Conservation (phyloP, 1,139 yeast genomes). For the Yamadazyma diospyri region DNA sequence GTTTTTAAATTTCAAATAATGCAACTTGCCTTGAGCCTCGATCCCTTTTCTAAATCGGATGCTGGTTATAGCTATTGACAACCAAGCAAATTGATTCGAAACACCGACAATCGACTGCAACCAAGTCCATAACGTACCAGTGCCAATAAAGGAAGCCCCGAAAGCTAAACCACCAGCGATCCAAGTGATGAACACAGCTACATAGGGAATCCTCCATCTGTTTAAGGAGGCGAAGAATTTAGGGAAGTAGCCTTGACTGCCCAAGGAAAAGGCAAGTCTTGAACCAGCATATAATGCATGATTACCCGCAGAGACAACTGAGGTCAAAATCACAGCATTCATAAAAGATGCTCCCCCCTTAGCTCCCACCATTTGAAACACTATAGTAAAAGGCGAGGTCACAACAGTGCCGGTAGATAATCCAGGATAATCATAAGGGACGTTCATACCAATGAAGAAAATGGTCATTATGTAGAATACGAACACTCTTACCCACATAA, state of each 20-base stretch:
- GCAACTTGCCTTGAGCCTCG: slow-evolving; percentile 31
- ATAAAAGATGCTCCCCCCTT: slow-evolving; percentile 42
- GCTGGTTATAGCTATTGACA: slow-evolving; percentile 37
- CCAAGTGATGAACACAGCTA: slow-evolving; percentile 41
- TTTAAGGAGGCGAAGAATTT: slow-evolving; percentile 32
- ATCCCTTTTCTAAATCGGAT: slow-evolving; percentile 40
- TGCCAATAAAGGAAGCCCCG: slow-evolving; percentile 42
- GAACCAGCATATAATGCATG: slow-evolving; percentile 45
- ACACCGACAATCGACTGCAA: slow-evolving; percentile 43
- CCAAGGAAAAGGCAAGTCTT: slow-evolving; percentile 39
- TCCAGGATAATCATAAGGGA: slow-evolving; percentile 39
- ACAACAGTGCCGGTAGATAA: slow-evolving; percentile 38
- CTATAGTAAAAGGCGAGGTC: slow-evolving; percentile 66
- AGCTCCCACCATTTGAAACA: slow-evolving; percentile 52
- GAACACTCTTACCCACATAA: slow-evolving; percentile 52
- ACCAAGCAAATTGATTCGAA: slow-evolving; percentile 42
- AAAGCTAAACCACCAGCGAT: slow-evolving; percentile 40
- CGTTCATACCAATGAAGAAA: slow-evolving; percentile 45
- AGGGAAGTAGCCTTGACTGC: slow-evolving; percentile 40
- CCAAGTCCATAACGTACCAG: slow-evolving; percentile 45
- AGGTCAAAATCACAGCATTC: slow-evolving; percentile 44
- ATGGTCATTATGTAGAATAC: slow-evolving; percentile 39
- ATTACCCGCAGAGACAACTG: slow-evolving; percentile 45
- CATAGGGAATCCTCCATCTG: slow-evolving; percentile 36
- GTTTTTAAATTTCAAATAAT: slow-evolving; percentile 33